phyloP scores from a whole-genome alignment of 2,329 filamentous ascomycete species.

The Colletotrichum falcatum region DNA sequence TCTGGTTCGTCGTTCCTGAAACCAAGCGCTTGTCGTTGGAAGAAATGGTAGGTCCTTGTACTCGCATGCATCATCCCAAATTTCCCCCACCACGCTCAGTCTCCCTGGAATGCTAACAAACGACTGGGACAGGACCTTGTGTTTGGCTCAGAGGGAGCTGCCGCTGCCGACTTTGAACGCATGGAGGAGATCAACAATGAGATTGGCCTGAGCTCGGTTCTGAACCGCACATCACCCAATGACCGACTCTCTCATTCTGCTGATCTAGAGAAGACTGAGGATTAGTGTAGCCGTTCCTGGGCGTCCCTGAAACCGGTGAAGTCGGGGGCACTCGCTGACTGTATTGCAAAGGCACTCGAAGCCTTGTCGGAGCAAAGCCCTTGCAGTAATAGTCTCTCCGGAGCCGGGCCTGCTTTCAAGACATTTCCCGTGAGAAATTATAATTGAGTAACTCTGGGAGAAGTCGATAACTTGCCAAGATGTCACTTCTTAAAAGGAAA shows the following conservation, averaged over 20 bases:
- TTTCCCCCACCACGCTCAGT: too few relatives aligned
- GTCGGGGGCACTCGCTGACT: too few relatives aligned
- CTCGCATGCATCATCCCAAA: too few relatives aligned
- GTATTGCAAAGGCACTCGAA: neutral
- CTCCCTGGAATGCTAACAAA: neutral
- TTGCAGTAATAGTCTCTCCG: neutral
- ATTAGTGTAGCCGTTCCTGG: neutral
- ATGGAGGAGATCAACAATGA: constrained; percentile 80
- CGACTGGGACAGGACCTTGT: constrained; percentile 66
- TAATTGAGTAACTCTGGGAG: neutral
- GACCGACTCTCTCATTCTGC: constrained; percentile 4
- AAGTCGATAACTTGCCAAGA: neutral
- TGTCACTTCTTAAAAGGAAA: neutral
- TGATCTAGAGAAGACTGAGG: constrained; percentile 25
- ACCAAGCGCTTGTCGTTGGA: constrained; percentile 74
- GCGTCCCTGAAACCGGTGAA: neutral
- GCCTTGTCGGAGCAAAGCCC: neutral
- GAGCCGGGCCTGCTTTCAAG: neutral
- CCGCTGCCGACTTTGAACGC: constrained; percentile 74
- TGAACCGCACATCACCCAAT: constrained; percentile 12
- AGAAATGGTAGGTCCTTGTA: constrained; percentile 63
- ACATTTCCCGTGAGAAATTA: neutral
- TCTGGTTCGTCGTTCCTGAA: constrained; percentile 74
- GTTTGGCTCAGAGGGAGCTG: constrained; percentile 75
- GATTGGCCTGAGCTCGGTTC: constrained; percentile 66